Evolutionary conservation across 202 grass and related monocot genomes (phyloP), one percentile per base, ranked within the genome.

Genomic region (Schoenoplectus tabernaemontani): DNA sequence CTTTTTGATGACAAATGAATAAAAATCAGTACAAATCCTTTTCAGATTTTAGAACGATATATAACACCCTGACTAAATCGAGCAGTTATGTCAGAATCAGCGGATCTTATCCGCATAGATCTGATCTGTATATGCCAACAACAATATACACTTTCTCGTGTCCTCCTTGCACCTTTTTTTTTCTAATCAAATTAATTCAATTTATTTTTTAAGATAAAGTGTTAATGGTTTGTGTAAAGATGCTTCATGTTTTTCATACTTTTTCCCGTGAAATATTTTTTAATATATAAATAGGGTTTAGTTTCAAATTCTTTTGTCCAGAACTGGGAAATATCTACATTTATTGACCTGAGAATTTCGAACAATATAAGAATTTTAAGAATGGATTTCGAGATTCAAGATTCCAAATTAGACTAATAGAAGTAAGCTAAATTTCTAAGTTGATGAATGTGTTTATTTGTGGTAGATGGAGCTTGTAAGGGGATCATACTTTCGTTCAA

Each of bases 31-130:
- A 73, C 44, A 73, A 73, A 73, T 44, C 69, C 43, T 32, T 51
- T 16, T 50, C 69, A 48, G 23, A 24, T 26, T 71, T 71, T 47
- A 47, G 66, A 71, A 71, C 26, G 66, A 71, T 71, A 73, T n/a
- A 50, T 53, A 4, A 78, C 22, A 44, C 33, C 28, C n/a, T 23
- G 34, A 78, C 76, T 24, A 60, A 59, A 57, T 36, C 47, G 26
- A 76, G 24, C 50, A 36, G 47, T 76, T 46, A 57, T 76, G 71
- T 76, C 72, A 76, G 57, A 50, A 47, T 47, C 58, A 65, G 77
- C 23, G 77, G 60, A 80, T 80, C 77, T 80, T 80, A 80, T 80
- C 77, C 77, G 15, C 34, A 48, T 24, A 64, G 38, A 80, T 80
- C 57, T 80, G 59, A 80, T 80, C 59, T 64, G 41, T 65, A 80